Percentiles rank a stretch among this genome's conserved stretches.
Evolutionary conservation across 805 yeast genomes (phyloP).

Genomic region (Ascoidea asiatica): DNA sequence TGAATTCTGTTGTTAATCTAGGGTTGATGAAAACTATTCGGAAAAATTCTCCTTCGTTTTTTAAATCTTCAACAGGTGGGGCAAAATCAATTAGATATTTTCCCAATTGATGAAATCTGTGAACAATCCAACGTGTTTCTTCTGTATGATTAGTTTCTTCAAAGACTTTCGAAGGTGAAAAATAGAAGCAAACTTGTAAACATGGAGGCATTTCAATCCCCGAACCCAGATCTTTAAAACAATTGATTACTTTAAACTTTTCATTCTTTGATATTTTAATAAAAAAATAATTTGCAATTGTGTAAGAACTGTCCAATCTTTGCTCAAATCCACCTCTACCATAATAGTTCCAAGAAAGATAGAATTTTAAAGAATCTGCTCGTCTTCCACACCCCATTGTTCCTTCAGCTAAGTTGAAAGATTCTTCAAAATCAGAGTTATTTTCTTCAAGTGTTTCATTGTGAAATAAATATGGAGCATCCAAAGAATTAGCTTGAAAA

Average conservation of each 20-base stretch:
- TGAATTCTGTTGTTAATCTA: slow-evolving; percentile 7
- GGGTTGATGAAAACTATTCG: slow-evolving; percentile 78
- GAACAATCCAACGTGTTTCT: slow-evolving; percentile 49
- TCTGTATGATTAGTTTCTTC: slow-evolving; percentile 28
- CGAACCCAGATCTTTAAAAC: no score
- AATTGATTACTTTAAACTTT: slow-evolving; percentile 3
- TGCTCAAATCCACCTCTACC: slow-evolving; percentile 52
- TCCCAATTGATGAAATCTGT: slow-evolving; percentile 45
- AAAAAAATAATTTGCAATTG: slow-evolving; percentile 50
- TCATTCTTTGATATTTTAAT: slow-evolving; percentile 19
- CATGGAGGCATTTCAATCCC: slow-evolving; percentile 53
- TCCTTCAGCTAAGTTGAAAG: slow-evolving; percentile 73
- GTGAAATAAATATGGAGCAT: slow-evolving; percentile 76
- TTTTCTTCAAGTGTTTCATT: slow-evolving; percentile 11
- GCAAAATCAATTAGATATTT: slow-evolving; percentile 67
- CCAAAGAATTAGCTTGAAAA: slow-evolving; percentile 59
- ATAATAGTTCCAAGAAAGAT: slow-evolving; percentile 70
- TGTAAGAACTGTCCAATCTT: slow-evolving; percentile 64
- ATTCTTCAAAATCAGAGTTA: slow-evolving; percentile 14
- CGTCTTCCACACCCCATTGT: slow-evolving; percentile 90
- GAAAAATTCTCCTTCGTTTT: slow-evolving; percentile 62
- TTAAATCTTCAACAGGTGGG: slow-evolving; percentile 35
- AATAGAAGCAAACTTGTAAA: slow-evolving; percentile 74
- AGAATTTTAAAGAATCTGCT: slow-evolving; percentile 68
- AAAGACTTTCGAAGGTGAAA: slow-evolving; percentile 29